Base-by-base conservation (phyloP, 352 stramenopile species). In the Thalassiosira exigua region DNA sequence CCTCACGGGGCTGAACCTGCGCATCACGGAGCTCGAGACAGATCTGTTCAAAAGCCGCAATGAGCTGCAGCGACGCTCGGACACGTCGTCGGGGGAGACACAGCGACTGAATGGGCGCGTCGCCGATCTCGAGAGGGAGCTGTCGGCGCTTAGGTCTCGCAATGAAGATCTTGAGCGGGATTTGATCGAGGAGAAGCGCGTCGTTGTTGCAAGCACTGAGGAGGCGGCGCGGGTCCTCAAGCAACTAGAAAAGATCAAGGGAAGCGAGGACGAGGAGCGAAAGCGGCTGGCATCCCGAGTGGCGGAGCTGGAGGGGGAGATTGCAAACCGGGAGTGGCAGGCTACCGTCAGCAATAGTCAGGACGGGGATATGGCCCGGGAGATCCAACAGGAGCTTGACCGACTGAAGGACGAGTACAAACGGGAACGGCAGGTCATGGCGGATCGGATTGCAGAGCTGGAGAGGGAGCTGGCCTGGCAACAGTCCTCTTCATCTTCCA, bases 121-220 rank as follows among this genome's bases (percentile, higher is more conserved):
- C 46, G 46, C 69, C n/a, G 19, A 21, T 3, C 42, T 79, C 32
- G 75, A 84, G 53, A 44, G 62, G 9, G 70, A 77, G 42, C 69
- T 79, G 21, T 32, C 19, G 1, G 60, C 33, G 24, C 66, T 84
- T 21, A 50, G 39, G 1, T 54, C 48, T 0, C 11, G 44, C 0
- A 80, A 74, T 69, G 46, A 73, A 54, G 44, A 74, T 39, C 52
- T 80, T 60, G 67, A 84, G 52, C 64, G 64, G 36, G 75, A 84
- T 42, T 33, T 84, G 12, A 66, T 79, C 27, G 59, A 84, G 29
- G 69, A 84, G 44, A 84, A 79, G 27, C 52, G 60, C 21, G 21
- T 72, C 4, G 62, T 84, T 5, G 68, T 84, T 12, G 42, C 70
- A 5, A 84, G 48, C 33, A 77, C 75, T 3, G 68, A 84, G 50